These are phyloP conservation scores for Fusarium sp. DNA, from an alignment of 2,329 filamentous ascomycete genomes.

Conservation along the genomic window DNA sequence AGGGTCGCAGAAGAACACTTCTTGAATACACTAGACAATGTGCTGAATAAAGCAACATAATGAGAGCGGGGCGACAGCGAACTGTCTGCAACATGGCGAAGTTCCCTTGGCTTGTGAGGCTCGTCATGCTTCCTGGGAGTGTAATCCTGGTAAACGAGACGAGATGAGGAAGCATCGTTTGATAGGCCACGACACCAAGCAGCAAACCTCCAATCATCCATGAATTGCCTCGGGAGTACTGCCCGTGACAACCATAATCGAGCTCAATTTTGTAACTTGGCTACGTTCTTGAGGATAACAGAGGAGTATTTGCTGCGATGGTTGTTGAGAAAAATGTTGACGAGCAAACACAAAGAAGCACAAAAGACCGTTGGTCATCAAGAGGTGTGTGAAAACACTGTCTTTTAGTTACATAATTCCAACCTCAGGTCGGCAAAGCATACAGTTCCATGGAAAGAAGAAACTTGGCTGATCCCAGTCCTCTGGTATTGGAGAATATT, in stretches of 20 bases:
- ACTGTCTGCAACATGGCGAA: not conserved
- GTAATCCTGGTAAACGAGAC: no score
- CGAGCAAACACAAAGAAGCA: not conserved
- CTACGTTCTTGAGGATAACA: not conserved
- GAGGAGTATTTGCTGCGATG: not conserved
- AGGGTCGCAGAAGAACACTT: not conserved
- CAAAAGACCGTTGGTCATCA: not conserved
- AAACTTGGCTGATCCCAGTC: constrained; percentile 18
- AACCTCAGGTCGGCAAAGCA: not conserved
- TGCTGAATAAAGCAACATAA: not conserved
- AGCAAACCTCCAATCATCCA: no score
- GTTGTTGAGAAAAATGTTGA: not conserved
- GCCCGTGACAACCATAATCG: not conserved
- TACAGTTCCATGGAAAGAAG: not conserved
- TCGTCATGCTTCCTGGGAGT: not conserved
- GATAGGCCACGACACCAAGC: no score
- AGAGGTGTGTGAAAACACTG: not conserved
- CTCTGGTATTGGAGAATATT: constrained; percentile 26
- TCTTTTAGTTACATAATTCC: not conserved
- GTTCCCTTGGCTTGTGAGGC: not conserved
- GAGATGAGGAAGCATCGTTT: not conserved
- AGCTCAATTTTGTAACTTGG: not conserved
- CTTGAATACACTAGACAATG: not conserved
- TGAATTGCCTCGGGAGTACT: not conserved
- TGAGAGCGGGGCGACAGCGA: not conserved